Base-by-base conservation (phyloP, 208 protist species). In the Herpetomonas tarakana region DNA sequence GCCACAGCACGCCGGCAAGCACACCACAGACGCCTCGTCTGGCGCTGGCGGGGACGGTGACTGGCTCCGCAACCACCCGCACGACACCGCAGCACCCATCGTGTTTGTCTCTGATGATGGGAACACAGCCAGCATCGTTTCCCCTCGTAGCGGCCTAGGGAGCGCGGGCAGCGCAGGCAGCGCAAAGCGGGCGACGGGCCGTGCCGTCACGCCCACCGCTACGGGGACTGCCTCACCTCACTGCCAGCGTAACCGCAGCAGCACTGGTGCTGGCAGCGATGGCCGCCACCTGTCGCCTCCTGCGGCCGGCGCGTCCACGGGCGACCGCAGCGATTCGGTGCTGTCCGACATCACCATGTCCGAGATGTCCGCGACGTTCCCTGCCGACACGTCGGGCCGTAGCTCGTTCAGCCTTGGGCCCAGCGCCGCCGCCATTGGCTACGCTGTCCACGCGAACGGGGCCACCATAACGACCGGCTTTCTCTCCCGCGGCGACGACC, bases 331-430 rank as follows among this genome's bases (percentile, higher is more conserved):
- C 4, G 72, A 73, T 35, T 63, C 64, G 18, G 58, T 39, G 22
- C 63, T 80, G 26, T 74, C 74, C 1, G 74, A 80, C 63, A 80
- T 80, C 58, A 80, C 57, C 49, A 51, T 58, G 39, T 56, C 52
- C 22, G 49, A 56, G 9, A 61, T 64, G 3, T 64, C 58, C 3
- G 58, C 39, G 19, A 53, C 45, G 22, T 55, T 61, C 18, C 41
- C 38, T 16, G 26, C 49, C 27, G 49, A 41, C 26, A 46, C 47
- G n/a, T 24, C 31, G 24, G 45, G 21, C 6, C 35, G 35, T 14
- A 41, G 35, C 35, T 41, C 35, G 35, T 14, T 41, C 35, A 41
- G 35, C 35, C 14, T 41, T 6, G 35, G 35, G 6, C 35, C 35
- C 14, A 14, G 35, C 14, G 6, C 35, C 35, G 35, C 9, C 9